A percentile compares a stretch with the other conserved stretches of the same genome.
Evolutionary conservation across 176 grass and related monocot species (phyloP).

Genomic region (Rhipidocladum racemiflorum): DNA sequence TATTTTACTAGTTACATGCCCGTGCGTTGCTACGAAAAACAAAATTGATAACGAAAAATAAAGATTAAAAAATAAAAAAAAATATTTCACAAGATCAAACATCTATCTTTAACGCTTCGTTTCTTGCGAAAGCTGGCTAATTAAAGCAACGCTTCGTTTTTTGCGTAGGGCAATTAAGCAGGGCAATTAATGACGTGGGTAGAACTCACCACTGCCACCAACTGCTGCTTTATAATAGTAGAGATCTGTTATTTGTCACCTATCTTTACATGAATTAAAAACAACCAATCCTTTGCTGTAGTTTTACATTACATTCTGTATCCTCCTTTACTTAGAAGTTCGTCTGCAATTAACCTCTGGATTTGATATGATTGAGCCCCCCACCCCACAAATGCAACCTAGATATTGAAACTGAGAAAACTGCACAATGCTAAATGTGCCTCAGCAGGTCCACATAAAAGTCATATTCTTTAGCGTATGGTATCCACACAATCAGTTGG

Average conservation of each 20-base stretch:
- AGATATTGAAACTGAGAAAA: not conserved
- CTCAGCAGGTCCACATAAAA: not conserved
- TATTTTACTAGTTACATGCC: too few relatives aligned
- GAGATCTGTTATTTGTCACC: not conserved
- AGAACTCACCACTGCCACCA: too few relatives aligned
- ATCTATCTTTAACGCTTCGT: too few relatives aligned
- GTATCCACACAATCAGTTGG: not conserved
- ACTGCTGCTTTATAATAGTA: too few relatives aligned
- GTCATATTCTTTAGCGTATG: not conserved
- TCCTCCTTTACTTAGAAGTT: not conserved
- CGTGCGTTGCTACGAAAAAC: too few relatives aligned
- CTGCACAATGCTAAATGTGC: not conserved
- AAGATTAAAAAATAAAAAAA: too few relatives aligned
- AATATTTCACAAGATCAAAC: too few relatives aligned
- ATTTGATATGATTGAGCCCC: not conserved
- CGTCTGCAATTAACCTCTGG: not conserved
- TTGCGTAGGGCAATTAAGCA: too few relatives aligned
- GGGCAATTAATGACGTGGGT: too few relatives aligned
- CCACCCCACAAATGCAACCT: not conserved
- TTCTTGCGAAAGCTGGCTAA: too few relatives aligned
- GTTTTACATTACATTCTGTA: not conserved
- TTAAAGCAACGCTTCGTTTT: too few relatives aligned
- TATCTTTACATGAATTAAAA: not conserved
- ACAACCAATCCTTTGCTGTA: not conserved
- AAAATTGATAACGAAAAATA: too few relatives aligned